Conservation (phyloP, 148 eudicot genomes). For the Beta vulgaris region DNA sequence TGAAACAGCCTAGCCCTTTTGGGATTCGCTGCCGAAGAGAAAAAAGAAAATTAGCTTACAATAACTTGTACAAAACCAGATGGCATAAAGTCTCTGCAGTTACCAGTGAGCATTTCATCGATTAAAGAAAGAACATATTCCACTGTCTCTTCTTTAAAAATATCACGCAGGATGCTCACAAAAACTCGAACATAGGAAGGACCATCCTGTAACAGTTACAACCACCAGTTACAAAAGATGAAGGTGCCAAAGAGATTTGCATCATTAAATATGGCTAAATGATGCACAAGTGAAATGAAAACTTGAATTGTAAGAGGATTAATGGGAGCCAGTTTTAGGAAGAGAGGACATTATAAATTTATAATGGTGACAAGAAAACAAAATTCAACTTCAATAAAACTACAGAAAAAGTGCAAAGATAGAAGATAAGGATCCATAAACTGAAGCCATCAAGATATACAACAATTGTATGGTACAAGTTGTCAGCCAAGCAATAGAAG, state of each 20-base stretch:
- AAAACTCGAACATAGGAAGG: constrained; percentile 78
- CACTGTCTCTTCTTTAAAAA: constrained; percentile 92
- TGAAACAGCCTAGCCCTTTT: constrained; percentile 89
- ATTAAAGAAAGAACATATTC: constrained; percentile 89
- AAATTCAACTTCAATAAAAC: too few species aligned
- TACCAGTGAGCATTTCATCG: constrained; percentile 94
- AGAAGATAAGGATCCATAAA: not conserved
- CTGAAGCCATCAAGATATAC: not conserved
- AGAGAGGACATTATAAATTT: too few species aligned
- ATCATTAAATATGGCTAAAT: too few species aligned
- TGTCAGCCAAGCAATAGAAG: not conserved
- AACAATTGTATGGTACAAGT: not conserved
- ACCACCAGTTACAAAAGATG: constrained; percentile 19
- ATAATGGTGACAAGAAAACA: too few species aligned
- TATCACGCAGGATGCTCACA: constrained; percentile 80
- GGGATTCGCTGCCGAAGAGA: constrained; percentile 66
- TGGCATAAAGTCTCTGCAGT: constrained; percentile 5
- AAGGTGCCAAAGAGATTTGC: too few species aligned
- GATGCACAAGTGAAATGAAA: too few species aligned
- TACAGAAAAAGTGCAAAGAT: too few species aligned
- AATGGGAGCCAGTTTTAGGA: too few species aligned
- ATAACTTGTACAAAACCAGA: constrained; percentile 1
- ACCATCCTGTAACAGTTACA: constrained; percentile 72
- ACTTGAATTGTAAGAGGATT: too few species aligned
- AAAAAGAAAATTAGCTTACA: constrained; percentile 15